Conservation (phyloP, 2,329 filamentous ascomycete genomes). For the Myriosclerotinia duriaeana region DNA sequence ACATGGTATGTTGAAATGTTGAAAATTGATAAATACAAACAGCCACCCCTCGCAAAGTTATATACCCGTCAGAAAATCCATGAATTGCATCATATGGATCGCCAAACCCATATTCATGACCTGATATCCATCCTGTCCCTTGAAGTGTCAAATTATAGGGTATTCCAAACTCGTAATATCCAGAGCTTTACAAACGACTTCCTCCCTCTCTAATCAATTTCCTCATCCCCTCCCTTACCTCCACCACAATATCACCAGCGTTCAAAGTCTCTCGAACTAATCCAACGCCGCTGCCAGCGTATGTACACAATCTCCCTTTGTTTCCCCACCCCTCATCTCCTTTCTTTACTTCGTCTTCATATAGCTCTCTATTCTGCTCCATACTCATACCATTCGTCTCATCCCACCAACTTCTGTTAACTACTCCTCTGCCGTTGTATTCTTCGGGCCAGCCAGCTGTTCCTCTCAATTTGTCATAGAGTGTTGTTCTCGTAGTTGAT, state of each 20-base stretch:
- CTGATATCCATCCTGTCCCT: background rate
- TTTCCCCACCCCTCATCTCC: slow-evolving; percentile 54
- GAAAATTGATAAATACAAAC: no score
- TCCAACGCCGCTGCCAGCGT: slow-evolving; percentile 62
- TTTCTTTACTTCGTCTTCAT: slow-evolving; percentile 47
- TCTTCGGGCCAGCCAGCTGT: slow-evolving; percentile 57
- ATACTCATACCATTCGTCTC: slow-evolving; percentile 42
- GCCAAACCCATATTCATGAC: no score
- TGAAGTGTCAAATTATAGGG: background rate
- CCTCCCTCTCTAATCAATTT: slow-evolving; percentile 14
- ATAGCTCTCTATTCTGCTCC: slow-evolving; percentile 45
- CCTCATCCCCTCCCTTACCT: slow-evolving; percentile 15
- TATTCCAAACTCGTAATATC: slow-evolving; percentile 4
- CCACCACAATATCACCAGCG: slow-evolving; percentile 52
- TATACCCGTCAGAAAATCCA: no score
- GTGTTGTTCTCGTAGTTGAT: slow-evolving; percentile 49
- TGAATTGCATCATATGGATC: no score
- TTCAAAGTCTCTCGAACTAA: slow-evolving; percentile 52
- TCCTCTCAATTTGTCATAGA: slow-evolving; percentile 54
- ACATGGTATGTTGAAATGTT: no score
- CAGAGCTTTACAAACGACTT: slow-evolving; percentile 17
- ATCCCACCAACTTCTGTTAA: slow-evolving; percentile 55
- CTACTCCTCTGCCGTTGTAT: slow-evolving; percentile 58
- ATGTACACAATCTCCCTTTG: slow-evolving; percentile 57
- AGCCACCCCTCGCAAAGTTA: no score